A percentile compares a stretch with the other conserved stretches of the same genome.
Conservation (phyloP, 2,329 filamentous ascomycete genomes). For the Sporothrix phasma region DNA sequence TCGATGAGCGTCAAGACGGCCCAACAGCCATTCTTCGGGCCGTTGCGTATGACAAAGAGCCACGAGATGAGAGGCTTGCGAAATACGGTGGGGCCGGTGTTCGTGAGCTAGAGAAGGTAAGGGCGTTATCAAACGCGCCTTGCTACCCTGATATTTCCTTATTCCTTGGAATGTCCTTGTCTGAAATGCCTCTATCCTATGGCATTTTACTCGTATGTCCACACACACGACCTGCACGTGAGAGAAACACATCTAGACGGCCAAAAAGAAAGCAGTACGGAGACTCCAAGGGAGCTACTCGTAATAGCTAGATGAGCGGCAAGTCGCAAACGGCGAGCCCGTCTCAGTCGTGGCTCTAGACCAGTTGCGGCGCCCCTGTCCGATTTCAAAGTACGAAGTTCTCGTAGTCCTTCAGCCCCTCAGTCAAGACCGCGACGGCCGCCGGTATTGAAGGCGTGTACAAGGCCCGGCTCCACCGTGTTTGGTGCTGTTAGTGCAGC, state of each 20-base stretch:
- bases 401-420: neutral
- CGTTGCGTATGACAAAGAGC: neutral
- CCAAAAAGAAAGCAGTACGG: neutral
- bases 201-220: neutral
- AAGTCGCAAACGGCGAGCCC: neutral
- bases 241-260: neutral
- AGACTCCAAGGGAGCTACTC: neutral
- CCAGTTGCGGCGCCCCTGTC: neutral
- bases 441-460: neutral
- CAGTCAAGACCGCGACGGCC: neutral
- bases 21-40: neutral
- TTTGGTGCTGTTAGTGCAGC: no score
- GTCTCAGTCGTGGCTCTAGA: neutral
- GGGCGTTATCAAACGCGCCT: neutral
- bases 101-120: neutral
- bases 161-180: neutral
- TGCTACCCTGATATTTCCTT: neutral
- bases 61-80: neutral
- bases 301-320: neutral
- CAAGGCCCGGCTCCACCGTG: no score
- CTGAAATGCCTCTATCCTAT: neutral
- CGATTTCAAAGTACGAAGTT: no score
- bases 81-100: neutral
- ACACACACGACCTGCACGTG: neutral
- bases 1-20: neutral